Percentiles rank a stretch among this genome's conserved stretches.
These are phyloP conservation scores for Kokia cookei DNA, from an alignment of 441 rosid species.

Conservation along the genomic window DNA sequence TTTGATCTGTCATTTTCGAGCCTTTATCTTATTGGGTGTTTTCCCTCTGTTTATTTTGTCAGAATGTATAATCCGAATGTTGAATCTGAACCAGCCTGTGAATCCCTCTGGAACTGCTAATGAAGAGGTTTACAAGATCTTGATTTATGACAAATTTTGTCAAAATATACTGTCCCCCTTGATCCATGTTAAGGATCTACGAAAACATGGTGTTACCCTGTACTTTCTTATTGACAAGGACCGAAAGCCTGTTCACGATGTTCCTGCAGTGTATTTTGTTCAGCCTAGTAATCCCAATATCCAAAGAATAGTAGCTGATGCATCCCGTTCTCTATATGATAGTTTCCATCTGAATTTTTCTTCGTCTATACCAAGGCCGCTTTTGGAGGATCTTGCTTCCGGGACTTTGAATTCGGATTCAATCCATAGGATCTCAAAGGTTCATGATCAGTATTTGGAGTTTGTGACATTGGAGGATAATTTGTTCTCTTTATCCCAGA, in stretches of 20 bases:
- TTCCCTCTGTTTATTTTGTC: conserved; percentile 13
- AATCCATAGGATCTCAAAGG: conserved; percentile 52
- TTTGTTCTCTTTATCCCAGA: conserved; percentile 80
- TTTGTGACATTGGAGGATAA: conserved; percentile 88
- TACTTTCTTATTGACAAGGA: conserved; percentile 87
- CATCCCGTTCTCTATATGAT: conserved; percentile 62
- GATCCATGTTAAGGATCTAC: conserved; percentile 96
- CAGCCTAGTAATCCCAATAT: conserved; percentile 61
- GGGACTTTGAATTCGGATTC: conserved; percentile 66
- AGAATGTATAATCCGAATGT: conserved; percentile 86
- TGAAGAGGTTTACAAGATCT: conserved; percentile 90
- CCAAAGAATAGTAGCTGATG: conserved; percentile 63
- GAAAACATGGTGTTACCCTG: conserved; percentile 90
- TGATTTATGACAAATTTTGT: conserved; percentile 83
- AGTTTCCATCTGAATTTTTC: conserved; percentile 82
- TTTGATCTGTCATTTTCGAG: conserved; percentile 6
- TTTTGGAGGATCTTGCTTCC: conserved; percentile 83
- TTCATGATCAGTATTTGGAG: conserved; percentile 93
- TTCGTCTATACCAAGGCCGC: conserved; percentile 64
- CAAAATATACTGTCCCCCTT: conserved; percentile 83
- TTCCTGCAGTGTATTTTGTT: conserved; percentile 87
- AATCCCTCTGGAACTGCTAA: conserved; percentile 64
- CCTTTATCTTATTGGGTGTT: neutral
- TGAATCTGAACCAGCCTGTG: conserved; percentile 91
- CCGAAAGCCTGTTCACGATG: conserved; percentile 75